Evolutionary conservation across 768 basidiomycete genomes (phyloP).

Genomic region (Cystobasidium tubakii): DNA sequence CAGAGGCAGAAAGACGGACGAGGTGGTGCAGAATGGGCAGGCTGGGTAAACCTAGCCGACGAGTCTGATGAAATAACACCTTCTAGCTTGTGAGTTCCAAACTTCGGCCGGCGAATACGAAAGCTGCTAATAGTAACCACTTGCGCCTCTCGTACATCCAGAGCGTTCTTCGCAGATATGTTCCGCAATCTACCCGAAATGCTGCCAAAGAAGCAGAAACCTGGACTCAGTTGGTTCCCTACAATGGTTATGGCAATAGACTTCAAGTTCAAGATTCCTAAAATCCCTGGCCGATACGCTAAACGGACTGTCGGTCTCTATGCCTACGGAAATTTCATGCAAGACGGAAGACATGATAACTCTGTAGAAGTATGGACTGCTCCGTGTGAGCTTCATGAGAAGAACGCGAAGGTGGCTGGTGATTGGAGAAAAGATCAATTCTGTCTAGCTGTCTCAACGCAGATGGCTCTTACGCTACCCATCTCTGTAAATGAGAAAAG

Average conservation of each 20-base stretch:
- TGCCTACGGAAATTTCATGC: slow-evolving; percentile 14
- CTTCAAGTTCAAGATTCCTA: slow-evolving; percentile 29
- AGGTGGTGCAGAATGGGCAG: slow-evolving; percentile 26
- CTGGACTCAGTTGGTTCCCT: slow-evolving; percentile 28
- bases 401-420: not conserved
- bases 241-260: slow-evolving; percentile 33
- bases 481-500: slow-evolving; percentile 30
- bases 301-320: slow-evolving; percentile 20
- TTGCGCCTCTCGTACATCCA: not conserved
- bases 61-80: slow-evolving; percentile 10
- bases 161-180: slow-evolving; percentile 31
- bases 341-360: slow-evolving; percentile 33
- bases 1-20: not conserved
- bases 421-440: slow-evolving; percentile 31
- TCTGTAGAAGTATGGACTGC: slow-evolving; percentile 33
- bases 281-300: not conserved
- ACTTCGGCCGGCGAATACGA: no score
- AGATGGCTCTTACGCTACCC: slow-evolving; percentile 31
- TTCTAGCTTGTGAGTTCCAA: slow-evolving; percentile 12
- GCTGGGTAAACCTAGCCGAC: slow-evolving; percentile 6
- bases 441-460: slow-evolving; percentile 17
- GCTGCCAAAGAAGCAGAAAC: slow-evolving; percentile 10
- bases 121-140: no score
- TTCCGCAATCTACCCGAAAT: slow-evolving; percentile 30
- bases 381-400: slow-evolving; percentile 10